Percentiles rank a stretch among this genome's conserved stretches.
phyloP scores from a whole-genome alignment of 345 rosid species.

The Cardamine occulta region DNA sequence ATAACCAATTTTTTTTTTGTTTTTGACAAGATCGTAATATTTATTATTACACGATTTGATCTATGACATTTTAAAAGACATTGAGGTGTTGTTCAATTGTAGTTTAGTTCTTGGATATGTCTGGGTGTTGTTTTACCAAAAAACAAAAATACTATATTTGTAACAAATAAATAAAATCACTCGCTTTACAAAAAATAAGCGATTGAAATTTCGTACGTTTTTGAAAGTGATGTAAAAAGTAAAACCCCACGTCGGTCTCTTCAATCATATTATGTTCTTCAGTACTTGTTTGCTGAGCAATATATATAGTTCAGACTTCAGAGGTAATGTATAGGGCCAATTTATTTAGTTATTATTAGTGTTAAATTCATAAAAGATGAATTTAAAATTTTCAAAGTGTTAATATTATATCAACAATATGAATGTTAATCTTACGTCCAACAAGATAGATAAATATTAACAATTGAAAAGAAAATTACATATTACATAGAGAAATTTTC shows the following conservation, averaged over 20 bases:
- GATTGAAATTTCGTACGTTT: conserved; percentile 18
- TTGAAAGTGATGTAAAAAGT: conserved; percentile 29
- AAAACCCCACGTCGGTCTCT: conserved; percentile 34
- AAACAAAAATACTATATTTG: neutral
- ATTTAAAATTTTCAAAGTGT: no score
- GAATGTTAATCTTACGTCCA: neutral
- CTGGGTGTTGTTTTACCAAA: neutral
- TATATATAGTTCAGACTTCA: neutral
- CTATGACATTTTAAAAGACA: conserved; percentile 31
- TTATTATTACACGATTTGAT: conserved; percentile 8
- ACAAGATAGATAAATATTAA: neutral
- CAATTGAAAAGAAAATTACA: no score
- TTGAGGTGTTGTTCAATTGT: conserved; percentile 24
- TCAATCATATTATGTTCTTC: conserved; percentile 37
- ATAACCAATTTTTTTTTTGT: neutral
- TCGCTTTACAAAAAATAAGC: conserved; percentile 11
- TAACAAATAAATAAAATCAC: neutral
- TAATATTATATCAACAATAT: no score
- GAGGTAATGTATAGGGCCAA: neutral
- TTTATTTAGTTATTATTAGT: no score
- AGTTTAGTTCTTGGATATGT: conserved; percentile 21
- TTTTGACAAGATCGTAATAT: neutral
- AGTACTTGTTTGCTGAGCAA: neutral
- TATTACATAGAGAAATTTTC: no score
- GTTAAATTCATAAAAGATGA: neutral